Conservation (phyloP, 1,284 basidiomycete genomes). For the Ustilago vetiveriae region DNA sequence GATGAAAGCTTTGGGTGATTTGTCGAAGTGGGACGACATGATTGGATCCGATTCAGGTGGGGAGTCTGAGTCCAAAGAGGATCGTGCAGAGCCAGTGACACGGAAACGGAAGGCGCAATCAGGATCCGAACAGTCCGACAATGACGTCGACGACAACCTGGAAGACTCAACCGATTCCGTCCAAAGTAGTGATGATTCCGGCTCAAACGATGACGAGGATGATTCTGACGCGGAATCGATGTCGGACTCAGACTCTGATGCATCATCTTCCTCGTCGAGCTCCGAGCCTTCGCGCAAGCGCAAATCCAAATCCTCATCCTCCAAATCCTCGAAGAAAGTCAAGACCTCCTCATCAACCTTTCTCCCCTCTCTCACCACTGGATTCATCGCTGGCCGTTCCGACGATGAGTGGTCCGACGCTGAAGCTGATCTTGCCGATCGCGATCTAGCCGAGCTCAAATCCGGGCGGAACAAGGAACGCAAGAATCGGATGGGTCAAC, state of each 20-base stretch:
- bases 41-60: slow-evolving; percentile 37
- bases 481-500: slow-evolving; percentile 90
- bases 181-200: slow-evolving; percentile 23
- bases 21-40: slow-evolving; percentile 48
- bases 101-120: neutral
- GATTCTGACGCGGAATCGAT: slow-evolving; percentile 5
- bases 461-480: slow-evolving; percentile 66
- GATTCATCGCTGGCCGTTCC: slow-evolving; percentile 79
- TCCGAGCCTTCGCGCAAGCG: slow-evolving; percentile 9
- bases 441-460: slow-evolving; percentile 68
- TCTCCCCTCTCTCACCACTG: slow-evolving; percentile 84
- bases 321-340: slow-evolving; percentile 9
- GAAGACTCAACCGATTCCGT: no score
- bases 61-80: slow-evolving; percentile 13
- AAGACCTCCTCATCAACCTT: slow-evolving; percentile 74
- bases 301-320: slow-evolving; percentile 7
- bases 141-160: slow-evolving; percentile 63
- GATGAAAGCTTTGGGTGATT: slow-evolving; percentile 44
- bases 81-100: neutral
- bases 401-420: slow-evolving; percentile 78
- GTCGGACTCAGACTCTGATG: neutral
- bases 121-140: neutral
- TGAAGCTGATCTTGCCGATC: slow-evolving; percentile 73
- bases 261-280: slow-evolving; percentile 11
- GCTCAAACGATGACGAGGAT: slow-evolving; percentile 50